Evolutionary conservation across 2,329 filamentous ascomycete genomes (phyloP).

Genomic region (Colletotrichum truncatum): DNA sequence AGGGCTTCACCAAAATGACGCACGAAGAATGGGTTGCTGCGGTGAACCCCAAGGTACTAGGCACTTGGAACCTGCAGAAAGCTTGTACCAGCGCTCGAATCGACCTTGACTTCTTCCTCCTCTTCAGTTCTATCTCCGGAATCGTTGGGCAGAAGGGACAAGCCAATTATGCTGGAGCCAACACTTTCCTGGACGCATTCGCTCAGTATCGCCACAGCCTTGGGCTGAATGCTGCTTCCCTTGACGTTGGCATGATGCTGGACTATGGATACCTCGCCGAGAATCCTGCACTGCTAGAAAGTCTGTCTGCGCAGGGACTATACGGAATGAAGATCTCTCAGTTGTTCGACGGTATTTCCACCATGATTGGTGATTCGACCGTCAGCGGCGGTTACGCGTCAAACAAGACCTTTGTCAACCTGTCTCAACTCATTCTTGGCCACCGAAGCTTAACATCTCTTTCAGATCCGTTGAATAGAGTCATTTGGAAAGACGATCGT

Average conservation of each 20-base stretch:
- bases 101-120: conserved; percentile 40
- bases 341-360: conserved; percentile 20
- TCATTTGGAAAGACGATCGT: conserved; percentile 32
- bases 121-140: conserved; percentile 38
- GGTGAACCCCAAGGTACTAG: conserved; percentile 41
- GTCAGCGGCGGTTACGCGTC: not conserved
- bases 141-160: conserved; percentile 45
- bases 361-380: not conserved
- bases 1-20: conserved; percentile 41
- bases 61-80: conserved; percentile 47
- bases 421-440: not conserved
- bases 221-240: conserved; percentile 45
- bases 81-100: conserved; percentile 31
- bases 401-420: conserved; percentile 31
- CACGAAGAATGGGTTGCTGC: conserved; percentile 39
- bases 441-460: conserved; percentile 25
- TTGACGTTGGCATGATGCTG: conserved; percentile 47
- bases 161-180: conserved; percentile 50
- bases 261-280: conserved; percentile 46
- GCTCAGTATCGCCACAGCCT: conserved; percentile 42
- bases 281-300: conserved; percentile 25
- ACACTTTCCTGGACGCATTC: conserved; percentile 50
- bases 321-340: conserved; percentile 28
- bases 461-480: conserved; percentile 21
- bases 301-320: not conserved